phyloP scores from a whole-genome alignment of 2,329 filamentous ascomycete genomes.

The Sporothrix sp. region DNA sequence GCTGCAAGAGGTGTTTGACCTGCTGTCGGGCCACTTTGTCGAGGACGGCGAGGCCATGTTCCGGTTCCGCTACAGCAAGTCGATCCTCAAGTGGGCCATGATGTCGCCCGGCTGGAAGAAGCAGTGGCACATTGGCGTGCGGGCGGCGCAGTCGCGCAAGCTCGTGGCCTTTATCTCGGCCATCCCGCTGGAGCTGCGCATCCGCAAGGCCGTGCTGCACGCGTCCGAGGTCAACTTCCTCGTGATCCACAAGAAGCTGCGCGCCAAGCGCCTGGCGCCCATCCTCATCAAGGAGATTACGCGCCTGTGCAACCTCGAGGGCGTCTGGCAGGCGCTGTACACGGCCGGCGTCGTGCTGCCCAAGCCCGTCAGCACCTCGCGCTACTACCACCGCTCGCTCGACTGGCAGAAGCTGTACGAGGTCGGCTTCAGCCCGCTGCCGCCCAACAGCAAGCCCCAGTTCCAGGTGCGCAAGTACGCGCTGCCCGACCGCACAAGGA shows the following conservation, averaged over 20 bases:
- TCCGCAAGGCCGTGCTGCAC: constrained; percentile 64
- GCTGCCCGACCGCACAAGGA: constrained; percentile 63
- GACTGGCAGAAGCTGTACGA: constrained; percentile 97
- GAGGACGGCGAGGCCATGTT: constrained; percentile 97
- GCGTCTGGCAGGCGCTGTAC: constrained; percentile 91
- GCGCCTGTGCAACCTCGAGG: constrained; percentile 74
- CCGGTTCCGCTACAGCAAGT: constrained; percentile 87
- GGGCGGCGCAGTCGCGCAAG: constrained; percentile 70
- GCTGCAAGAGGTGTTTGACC: constrained; percentile 82
- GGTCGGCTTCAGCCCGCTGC: constrained; percentile 85
- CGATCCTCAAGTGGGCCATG: constrained; percentile 88
- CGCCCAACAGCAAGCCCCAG: constrained; percentile 69
- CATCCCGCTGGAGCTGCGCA: constrained; percentile 72
- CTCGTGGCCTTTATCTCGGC: constrained; percentile 94
- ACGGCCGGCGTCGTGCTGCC: constrained; percentile 87
- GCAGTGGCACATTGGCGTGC: constrained; percentile 91
- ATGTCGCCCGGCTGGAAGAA: constrained; percentile 90
- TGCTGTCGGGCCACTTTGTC: constrained; percentile 90
- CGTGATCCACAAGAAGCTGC: constrained; percentile 95
- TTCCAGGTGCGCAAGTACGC: constrained; percentile 81
- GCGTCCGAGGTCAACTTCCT: constrained; percentile 97
- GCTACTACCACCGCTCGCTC: constrained; percentile 89
- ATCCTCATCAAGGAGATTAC: constrained; percentile 98
- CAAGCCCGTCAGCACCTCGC: constrained; percentile 81
- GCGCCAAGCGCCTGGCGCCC: constrained; percentile 81